phyloP scores from a whole-genome alignment of 768 basidiomycete species.

The Termitomyces sp. region DNA sequence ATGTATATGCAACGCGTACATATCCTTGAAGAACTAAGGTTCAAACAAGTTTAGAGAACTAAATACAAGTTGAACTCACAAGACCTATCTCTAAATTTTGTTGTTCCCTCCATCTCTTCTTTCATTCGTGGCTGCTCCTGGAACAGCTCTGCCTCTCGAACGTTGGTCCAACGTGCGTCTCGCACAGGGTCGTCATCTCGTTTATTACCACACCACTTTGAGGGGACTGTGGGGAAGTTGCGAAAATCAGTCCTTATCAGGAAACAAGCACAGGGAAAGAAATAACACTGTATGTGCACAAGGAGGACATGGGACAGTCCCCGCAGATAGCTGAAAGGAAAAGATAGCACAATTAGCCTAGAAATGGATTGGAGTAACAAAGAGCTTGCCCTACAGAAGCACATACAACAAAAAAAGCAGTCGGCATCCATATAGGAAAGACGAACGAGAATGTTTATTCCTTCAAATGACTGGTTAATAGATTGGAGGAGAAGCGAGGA shows the following conservation, averaged over 20 bases:
- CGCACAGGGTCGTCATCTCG: background rate
- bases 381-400: conserved; percentile 3
- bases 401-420: conserved; percentile 8
- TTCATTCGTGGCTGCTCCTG: conserved; percentile 6
- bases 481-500: too few species aligned
- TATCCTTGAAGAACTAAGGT: background rate
- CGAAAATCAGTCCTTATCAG: background rate
- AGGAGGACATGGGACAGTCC: background rate
- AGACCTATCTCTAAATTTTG: conserved; percentile 8
- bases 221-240: conserved; percentile 5
- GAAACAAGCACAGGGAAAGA: background rate
- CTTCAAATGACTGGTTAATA: too few species aligned
- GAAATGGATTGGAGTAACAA: background rate
- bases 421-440: background rate
- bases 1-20: background rate
- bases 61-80: background rate
- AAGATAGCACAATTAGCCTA: background rate
- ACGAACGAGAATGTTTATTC: too few species aligned
- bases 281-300: conserved; percentile 10
- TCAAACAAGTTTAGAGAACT: background rate
- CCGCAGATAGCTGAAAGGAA: conserved; percentile 5
- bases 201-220: conserved; percentile 11
- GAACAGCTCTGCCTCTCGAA: conserved; percentile 9
- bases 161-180: background rate
- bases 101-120: conserved; percentile 5